phyloP scores from a whole-genome alignment of 169 alveolate genomes.

The Amoebophrya sp. region DNA sequence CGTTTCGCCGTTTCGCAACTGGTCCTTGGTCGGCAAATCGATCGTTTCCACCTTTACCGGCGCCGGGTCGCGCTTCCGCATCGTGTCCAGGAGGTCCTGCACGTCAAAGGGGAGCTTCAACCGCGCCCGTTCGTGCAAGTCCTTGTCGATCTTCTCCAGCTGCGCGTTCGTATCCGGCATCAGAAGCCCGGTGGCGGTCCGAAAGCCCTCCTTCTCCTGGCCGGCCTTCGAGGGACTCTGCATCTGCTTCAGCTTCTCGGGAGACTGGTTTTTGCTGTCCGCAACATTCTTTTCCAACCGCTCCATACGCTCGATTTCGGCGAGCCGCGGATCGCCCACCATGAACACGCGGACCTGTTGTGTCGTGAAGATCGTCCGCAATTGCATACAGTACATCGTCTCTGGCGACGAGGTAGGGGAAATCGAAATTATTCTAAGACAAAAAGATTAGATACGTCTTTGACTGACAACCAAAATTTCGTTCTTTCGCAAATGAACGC shows the following conservation, averaged over 20 bases:
- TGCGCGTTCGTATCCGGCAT: neutral
- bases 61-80: conserved; percentile 14
- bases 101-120: conserved; percentile 6
- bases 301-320: neutral
- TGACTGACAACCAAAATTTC: too few species aligned
- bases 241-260: neutral
- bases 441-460: too few species aligned
- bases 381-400: neutral
- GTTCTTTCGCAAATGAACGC: neutral
- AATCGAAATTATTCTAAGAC: too few species aligned
- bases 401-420: too few species aligned
- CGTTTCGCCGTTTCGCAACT: neutral
- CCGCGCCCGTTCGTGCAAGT: neutral
- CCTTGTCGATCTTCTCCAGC: neutral
- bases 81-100: neutral
- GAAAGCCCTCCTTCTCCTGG: neutral
- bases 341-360: neutral
- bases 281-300: neutral
- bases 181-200: neutral
- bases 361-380: neutral
- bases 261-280: neutral
- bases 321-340: neutral
- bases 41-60: conserved; percentile 9
- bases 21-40: neutral
- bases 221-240: neutral